Base-by-base conservation (phyloP, 2,329 filamentous ascomycete species). In the Aspergillus ochraceoroseus region DNA sequence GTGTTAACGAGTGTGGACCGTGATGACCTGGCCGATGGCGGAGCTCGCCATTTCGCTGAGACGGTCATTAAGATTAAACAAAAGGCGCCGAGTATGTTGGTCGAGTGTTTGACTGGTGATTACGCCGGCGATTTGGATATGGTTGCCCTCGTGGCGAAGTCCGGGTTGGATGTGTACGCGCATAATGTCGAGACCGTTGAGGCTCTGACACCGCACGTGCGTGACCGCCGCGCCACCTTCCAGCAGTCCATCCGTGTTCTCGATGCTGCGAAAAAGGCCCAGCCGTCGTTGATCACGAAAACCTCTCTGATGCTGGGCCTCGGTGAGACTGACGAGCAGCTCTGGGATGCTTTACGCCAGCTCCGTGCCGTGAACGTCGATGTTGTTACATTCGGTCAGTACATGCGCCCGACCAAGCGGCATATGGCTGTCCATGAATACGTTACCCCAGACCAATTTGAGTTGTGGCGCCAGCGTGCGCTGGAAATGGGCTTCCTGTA, bases 321-420 rank as follows among this genome's bases (percentile, higher is more conserved):
- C 4, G 92, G 92, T 8, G 92, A 98, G 74, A 88, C 82, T 17
- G 89, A 96, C 56, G 77, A 85, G 12, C 85, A 96, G 68, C 66
- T 98, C 1, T 83, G 80, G 77, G 79, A 85, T 48, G 80, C 90
- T 0, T 67, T 96, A 44, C 77, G 73, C 63, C 86, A 94, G 63
- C 76, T 98, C 8, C 79, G 92, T 43, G 82, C 82, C 51, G 77
- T 80, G 43, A 73, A 85, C 45, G 89, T 95, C 31, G 92, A 98
- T 55, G 87, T 98, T 8, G 88, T 98, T 43, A 98, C 92, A 0
- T 98, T 98, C 54, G 92, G 92, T n/a, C 92, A 98, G 72, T 98
- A 98, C 72, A 98, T 98, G 92, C 86, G 90, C 7, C 92, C 92
- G 1, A 98, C 92, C 3, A 98, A 96, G 74, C 80, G 90, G 30